These are phyloP conservation scores for Vaccinium corymbosum DNA, from an alignment of 148 eudicot genomes.

Conservation along the genomic window DNA sequence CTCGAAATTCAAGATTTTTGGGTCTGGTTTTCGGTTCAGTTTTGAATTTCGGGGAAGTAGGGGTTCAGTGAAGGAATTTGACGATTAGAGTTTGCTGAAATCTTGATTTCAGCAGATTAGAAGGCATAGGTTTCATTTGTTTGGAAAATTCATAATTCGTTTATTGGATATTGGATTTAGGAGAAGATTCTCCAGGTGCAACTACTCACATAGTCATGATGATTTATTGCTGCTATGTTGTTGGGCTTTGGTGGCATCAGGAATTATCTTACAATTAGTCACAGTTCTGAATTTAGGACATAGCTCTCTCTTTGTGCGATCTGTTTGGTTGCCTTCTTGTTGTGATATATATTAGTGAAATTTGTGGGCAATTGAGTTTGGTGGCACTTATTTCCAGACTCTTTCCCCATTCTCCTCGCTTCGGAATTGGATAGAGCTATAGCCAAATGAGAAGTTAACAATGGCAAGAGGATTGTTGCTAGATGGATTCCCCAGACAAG, in stretches of 20 bases:
- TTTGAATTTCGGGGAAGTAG: constrained; percentile 4
- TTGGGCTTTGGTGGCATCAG: background rate
- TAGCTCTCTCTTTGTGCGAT: background rate
- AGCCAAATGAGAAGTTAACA: constrained; percentile 62
- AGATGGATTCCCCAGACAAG: constrained; percentile 60
- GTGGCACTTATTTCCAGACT: constrained; percentile 3
- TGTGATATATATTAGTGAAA: background rate
- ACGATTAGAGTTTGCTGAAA: background rate
- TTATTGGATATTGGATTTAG: background rate
- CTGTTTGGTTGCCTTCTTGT: background rate
- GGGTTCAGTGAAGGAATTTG: background rate
- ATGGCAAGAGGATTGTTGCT: constrained; percentile 53
- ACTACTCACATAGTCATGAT: background rate
- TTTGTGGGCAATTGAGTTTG: constrained; percentile 4
- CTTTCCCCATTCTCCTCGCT: background rate
- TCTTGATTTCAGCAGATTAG: background rate
- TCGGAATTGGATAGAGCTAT: constrained; percentile 34
- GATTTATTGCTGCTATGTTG: background rate
- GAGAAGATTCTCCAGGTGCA: background rate
- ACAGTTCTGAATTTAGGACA: background rate
- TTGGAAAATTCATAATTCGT: background rate
- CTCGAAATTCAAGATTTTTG: background rate
- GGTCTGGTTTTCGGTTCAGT: background rate
- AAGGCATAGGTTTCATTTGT: background rate
- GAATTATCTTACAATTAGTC: background rate